These are phyloP conservation scores for Blastobotrys capitulatus DNA, from an alignment of 1,139 yeast genomes.

Conservation along the genomic window DNA sequence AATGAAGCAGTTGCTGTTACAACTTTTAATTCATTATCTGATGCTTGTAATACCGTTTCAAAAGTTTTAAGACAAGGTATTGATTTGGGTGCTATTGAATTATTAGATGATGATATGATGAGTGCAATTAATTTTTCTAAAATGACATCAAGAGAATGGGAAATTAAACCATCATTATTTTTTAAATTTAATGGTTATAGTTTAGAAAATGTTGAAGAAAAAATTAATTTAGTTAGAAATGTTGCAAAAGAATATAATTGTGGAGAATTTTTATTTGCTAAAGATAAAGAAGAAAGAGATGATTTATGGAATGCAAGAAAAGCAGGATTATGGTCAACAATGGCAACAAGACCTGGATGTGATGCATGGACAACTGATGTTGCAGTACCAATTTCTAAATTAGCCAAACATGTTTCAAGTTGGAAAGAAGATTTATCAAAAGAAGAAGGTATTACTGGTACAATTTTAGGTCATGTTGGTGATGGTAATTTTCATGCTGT, in stretches of 20 bases:
- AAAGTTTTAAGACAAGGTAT: conserved; percentile 46
- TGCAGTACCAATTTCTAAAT: conserved; percentile 70
- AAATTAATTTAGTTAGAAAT: conserved; percentile 21
- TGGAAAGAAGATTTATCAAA: conserved; percentile 51
- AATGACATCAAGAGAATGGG: conserved; percentile 39
- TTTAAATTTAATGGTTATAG: conserved; percentile 56
- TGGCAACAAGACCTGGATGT: conserved; percentile 41
- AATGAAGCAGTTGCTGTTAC: conserved; percentile 55
- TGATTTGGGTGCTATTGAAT: conserved; percentile 57
- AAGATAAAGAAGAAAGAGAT: conserved; percentile 56
- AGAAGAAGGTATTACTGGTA: conserved; percentile 48
- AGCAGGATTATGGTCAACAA: conserved; percentile 82
- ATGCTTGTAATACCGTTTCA: conserved; percentile 56
- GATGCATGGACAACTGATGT: conserved; percentile 71
- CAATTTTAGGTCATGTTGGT: conserved; percentile 84
- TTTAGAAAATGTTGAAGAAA: conserved; percentile 28
- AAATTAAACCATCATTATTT: conserved; percentile 56
- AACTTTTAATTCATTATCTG: conserved; percentile 49
- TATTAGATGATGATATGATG: conserved; percentile 55
- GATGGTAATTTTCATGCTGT: conserved; percentile 88
- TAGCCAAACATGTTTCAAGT: conserved; percentile 68
- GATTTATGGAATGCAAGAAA: conserved; percentile 86
- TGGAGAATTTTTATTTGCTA: conserved; percentile 50
- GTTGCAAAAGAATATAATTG: conserved; percentile 23
- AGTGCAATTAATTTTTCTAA: conserved; percentile 42